Evolutionary conservation across 225 moss, liverwort and hornwort genomes (phyloP).

Genomic region (Sphagnum contortum): DNA sequence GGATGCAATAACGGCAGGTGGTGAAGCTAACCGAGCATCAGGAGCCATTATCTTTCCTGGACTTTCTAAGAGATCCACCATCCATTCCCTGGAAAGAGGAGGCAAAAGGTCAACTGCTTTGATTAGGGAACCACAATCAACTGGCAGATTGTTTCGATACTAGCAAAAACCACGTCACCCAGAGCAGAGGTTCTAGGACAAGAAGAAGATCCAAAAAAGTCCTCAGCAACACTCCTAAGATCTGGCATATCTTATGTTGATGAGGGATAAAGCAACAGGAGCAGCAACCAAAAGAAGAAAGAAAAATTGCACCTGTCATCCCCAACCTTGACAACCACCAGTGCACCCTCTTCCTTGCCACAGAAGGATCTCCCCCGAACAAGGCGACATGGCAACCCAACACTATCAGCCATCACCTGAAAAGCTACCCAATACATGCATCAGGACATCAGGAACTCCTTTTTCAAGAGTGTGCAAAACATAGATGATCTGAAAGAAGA

Average conservation of each 20-base stretch:
- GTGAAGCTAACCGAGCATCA: conserved; percentile 63
- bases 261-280: background rate
- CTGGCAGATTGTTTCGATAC: too few relatives aligned
- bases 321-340: conserved; percentile 80
- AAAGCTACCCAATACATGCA: background rate
- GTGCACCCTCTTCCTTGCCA: conserved; percentile 67
- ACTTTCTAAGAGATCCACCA: conserved; percentile 80
- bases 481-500: too few relatives aligned
- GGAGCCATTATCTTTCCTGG: conserved; percentile 72
- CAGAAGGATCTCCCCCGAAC: conserved; percentile 69
- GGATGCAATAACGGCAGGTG: conserved; percentile 69
- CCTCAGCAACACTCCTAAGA: background rate
- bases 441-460: too few relatives aligned
- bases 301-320: conserved; percentile 49
- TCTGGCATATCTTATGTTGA: background rate
- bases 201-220: too few relatives aligned
- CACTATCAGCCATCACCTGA: conserved; percentile 95
- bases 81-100: conserved; percentile 69
- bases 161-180: too few relatives aligned
- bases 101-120: background rate
- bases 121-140: background rate
- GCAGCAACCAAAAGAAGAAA: background rate
- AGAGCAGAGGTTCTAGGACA: too few relatives aligned
- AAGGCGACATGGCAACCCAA: conserved; percentile 84
- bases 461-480: too few relatives aligned